phyloP scores from a whole-genome alignment of 768 basidiomycete genomes.

The Crucibulum laeve region DNA sequence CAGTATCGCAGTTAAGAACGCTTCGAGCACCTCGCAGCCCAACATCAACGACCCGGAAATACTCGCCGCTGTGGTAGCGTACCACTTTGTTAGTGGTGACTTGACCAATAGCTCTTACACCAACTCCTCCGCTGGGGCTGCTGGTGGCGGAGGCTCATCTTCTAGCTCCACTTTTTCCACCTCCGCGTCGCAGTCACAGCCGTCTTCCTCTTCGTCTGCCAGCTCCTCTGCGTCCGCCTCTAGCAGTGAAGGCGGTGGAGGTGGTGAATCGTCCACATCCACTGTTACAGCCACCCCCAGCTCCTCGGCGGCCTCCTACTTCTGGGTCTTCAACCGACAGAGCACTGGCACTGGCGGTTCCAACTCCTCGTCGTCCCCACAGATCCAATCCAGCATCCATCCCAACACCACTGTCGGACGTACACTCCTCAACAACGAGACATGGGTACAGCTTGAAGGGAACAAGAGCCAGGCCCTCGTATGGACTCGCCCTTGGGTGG shows the following conservation, averaged over 20 bases:
- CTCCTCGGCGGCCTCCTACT: not conserved
- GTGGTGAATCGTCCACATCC: no score
- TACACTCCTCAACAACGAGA: slow-evolving; percentile 50
- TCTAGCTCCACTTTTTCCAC: not conserved
- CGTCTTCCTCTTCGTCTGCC: not conserved
- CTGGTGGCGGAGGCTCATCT: slow-evolving; percentile 9
- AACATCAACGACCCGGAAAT: slow-evolving; percentile 14
- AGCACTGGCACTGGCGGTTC: no score
- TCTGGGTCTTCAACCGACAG: not conserved
- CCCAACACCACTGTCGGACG: slow-evolving; percentile 63
- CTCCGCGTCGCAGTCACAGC: not conserved
- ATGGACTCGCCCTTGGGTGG: slow-evolving; percentile 16
- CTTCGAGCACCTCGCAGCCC: no score
- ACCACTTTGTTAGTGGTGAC: slow-evolving; percentile 54
- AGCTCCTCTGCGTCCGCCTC: not conserved
- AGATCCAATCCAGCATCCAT: slow-evolving; percentile 16
- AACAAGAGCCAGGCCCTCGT: slow-evolving; percentile 52
- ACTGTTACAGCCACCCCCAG: not conserved
- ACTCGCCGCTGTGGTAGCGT: slow-evolving; percentile 47
- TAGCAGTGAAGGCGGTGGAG: no score
- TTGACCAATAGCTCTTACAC: slow-evolving; percentile 24
- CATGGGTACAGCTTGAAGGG: slow-evolving; percentile 52
- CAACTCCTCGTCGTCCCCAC: slow-evolving; percentile 1
- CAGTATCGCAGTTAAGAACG: slow-evolving; percentile 19
- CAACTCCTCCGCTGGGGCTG: slow-evolving; percentile 9